phyloP scores from a whole-genome alignment of 805 yeast species.

The Myxozyma kluyveri region DNA sequence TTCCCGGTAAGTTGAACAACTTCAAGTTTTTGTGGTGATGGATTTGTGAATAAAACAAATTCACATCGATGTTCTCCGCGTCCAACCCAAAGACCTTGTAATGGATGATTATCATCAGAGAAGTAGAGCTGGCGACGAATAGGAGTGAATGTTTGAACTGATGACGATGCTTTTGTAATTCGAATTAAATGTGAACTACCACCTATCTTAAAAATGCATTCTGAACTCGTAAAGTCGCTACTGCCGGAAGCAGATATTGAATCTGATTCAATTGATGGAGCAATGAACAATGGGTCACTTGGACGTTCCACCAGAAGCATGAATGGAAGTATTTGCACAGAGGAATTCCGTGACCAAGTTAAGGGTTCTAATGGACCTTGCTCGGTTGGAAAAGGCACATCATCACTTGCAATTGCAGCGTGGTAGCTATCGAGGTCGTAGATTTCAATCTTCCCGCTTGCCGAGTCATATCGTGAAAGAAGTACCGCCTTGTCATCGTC shows the following conservation, averaged over 20 bases:
- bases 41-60: slow-evolving; percentile 32
- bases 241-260: too few relatives aligned
- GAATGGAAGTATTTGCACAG: slow-evolving; percentile 16
- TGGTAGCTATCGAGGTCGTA: slow-evolving; percentile 21
- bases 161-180: slow-evolving; percentile 30
- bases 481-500: slow-evolving; percentile 31
- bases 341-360: slow-evolving; percentile 16
- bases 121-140: slow-evolving; percentile 15
- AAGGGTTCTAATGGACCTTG: too few relatives aligned
- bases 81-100: slow-evolving; percentile 36
- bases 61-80: slow-evolving; percentile 30
- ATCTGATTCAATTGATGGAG: too few relatives aligned
- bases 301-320: slow-evolving; percentile 14
- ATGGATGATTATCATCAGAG: slow-evolving; percentile 25
- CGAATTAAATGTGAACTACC: slow-evolving; percentile 11
- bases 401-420: slow-evolving; percentile 1
- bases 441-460: slow-evolving; percentile 27
- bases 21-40: slow-evolving; percentile 28
- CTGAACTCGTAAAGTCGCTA: too few relatives aligned
- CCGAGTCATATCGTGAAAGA: slow-evolving; percentile 28
- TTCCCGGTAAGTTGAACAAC: slow-evolving; percentile 35
- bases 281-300: slow-evolving; percentile 12
- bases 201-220: too few relatives aligned
- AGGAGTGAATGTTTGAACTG: slow-evolving; percentile 8
- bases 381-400: too few relatives aligned